phyloP scores from a whole-genome alignment of 2,329 filamentous ascomycete species.

The Fusarium sarcochroum region DNA sequence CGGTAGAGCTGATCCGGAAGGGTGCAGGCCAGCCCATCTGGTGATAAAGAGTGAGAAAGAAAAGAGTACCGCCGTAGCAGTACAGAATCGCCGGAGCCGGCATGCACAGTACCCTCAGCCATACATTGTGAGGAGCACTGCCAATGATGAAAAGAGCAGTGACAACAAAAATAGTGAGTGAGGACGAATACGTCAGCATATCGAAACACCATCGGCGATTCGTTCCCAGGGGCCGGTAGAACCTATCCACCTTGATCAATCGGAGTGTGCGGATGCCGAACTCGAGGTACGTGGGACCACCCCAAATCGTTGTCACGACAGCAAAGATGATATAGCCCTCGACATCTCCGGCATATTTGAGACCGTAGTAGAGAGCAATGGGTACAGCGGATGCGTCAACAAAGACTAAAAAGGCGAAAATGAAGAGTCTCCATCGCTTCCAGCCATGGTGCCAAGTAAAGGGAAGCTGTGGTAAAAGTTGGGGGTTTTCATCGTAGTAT shows the following conservation, averaged over 20 bases:
- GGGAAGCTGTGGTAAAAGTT: conserved; percentile 57
- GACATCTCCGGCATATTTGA: conserved; percentile 59
- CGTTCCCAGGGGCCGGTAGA: conserved; percentile 65
- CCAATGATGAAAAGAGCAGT: conserved; percentile 65
- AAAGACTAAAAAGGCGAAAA: conserved; percentile 64
- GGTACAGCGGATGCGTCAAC: conserved; percentile 61
- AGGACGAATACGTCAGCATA: conserved; percentile 62
- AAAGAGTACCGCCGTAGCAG: conserved; percentile 59
- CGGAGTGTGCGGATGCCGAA: conserved; percentile 64
- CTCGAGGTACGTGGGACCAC: conserved; percentile 67
- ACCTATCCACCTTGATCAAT: conserved; percentile 63
- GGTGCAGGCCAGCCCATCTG: conserved; percentile 63
- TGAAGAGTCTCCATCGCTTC: conserved; percentile 60
- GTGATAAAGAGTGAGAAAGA: conserved; percentile 55
- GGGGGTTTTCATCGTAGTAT: conserved; percentile 57
- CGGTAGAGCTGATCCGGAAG: conserved; percentile 74
- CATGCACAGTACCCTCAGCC: conserved; percentile 65
- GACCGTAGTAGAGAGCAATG: conserved; percentile 66
- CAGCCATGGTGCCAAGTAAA: conserved; percentile 59
- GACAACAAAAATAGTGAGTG: conserved; percentile 63
- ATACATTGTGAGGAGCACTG: conserved; percentile 64
- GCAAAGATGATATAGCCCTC: conserved; percentile 63
- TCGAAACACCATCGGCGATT: conserved; percentile 64
- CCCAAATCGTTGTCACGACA: conserved; percentile 68
- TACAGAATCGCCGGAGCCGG: conserved; percentile 66